Evolutionary conservation across 1,284 basidiomycete species (phyloP).

Genomic region (Flammula alnicola): DNA sequence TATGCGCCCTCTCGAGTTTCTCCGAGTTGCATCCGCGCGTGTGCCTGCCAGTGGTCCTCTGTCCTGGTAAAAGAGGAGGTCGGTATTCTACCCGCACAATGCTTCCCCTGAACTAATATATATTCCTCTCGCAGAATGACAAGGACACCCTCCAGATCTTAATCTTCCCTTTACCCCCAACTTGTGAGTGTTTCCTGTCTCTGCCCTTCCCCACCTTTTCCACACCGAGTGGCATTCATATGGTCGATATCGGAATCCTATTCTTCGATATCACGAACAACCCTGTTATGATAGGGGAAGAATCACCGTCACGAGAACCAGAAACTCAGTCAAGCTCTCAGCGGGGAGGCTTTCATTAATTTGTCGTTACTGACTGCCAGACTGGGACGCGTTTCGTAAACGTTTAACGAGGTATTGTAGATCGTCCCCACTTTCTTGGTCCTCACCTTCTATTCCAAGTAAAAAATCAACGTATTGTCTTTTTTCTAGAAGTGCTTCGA

Average conservation of each 20-base stretch:
- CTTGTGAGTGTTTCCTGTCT: slow-evolving; percentile 2
- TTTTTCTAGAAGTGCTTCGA: not conserved
- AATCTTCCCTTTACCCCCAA: slow-evolving; percentile 1
- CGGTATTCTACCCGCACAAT: not conserved
- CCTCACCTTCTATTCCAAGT: too few species aligned
- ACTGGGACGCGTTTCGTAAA: not conserved
- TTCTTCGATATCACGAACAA: slow-evolving; percentile 1
- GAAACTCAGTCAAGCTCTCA: slow-evolving; percentile 1
- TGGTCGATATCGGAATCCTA: not conserved
- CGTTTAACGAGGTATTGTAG: not conserved
- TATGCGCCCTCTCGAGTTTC: slow-evolving; percentile 9
- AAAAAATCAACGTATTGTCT: not conserved
- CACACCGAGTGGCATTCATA: not conserved
- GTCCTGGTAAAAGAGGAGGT: not conserved
- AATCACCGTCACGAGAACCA: slow-evolving; percentile 7
- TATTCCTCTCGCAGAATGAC: slow-evolving; percentile 6
- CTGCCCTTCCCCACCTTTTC: not conserved
- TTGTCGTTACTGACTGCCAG: not conserved
- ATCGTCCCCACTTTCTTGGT: too few species aligned
- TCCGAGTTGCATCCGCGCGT: too few species aligned
- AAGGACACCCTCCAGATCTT: slow-evolving; percentile 9
- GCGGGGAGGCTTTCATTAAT: not conserved
- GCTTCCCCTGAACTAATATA: slow-evolving; percentile 1
- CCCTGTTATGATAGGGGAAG: slow-evolving; percentile 11
- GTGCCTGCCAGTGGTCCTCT: not conserved